These are phyloP conservation scores for Tylopilus sp. DNA, from an alignment of 1,284 basidiomycete species.

Conservation along the genomic window DNA sequence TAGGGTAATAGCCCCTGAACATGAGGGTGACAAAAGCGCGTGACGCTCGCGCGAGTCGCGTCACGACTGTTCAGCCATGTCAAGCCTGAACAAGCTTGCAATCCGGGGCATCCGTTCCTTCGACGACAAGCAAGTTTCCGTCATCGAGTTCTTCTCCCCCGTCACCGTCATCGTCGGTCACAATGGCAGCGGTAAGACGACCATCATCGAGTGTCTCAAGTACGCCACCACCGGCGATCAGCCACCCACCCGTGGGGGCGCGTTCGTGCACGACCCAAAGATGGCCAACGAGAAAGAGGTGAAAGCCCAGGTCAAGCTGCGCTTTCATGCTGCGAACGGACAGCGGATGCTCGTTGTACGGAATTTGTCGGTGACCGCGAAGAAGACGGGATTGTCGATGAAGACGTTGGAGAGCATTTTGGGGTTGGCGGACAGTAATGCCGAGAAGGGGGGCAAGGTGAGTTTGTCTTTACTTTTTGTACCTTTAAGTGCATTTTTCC, in stretches of 20 bases:
- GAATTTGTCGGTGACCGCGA: constrained; percentile 93
- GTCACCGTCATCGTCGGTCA: constrained; percentile 99
- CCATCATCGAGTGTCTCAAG: constrained; percentile 99
- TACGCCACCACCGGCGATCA: constrained; percentile 99
- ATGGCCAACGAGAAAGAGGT: constrained; percentile 99
- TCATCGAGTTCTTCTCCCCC: constrained; percentile 98
- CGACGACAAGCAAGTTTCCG: constrained; percentile 93
- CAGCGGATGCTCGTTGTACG: constrained; percentile 93
- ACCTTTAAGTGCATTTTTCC: constrained; percentile 1
- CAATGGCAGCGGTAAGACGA: constrained; percentile 99
- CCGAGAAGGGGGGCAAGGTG: constrained; percentile 82
- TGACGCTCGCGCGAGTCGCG: no score
- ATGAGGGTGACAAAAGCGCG: no score
- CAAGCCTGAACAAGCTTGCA: constrained; percentile 85
- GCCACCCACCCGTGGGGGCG: constrained; percentile 97
- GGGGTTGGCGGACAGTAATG: constrained; percentile 75
- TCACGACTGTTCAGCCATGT: no score
- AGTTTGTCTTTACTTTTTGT: no score
- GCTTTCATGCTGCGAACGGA: constrained; percentile 92
- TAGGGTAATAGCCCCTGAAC: no score
- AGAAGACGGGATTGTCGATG: constrained; percentile 95
- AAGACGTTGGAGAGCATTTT: constrained; percentile 97
- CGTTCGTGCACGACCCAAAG: constrained; percentile 98
- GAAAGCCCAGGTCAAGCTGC: constrained; percentile 96
- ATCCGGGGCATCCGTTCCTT: constrained; percentile 92